phyloP scores from a whole-genome alignment of 164 flowering plant species.

The Aristolochia fimbriata region DNA sequence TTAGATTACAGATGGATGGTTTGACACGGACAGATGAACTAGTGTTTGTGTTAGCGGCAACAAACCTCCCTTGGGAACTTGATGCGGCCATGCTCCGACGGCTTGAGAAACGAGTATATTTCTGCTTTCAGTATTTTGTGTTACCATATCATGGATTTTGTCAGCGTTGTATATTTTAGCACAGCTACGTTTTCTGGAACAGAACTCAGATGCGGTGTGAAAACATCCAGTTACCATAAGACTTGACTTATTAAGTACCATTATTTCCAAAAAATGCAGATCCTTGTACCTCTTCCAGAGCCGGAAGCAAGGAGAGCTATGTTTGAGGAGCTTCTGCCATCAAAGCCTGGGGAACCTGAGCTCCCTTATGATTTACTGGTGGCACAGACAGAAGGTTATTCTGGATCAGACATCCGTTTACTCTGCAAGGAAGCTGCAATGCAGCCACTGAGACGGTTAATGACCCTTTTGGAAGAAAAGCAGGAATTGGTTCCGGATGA shows the following conservation, averaged over 20 bases:
- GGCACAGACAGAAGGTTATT: conserved; percentile 77
- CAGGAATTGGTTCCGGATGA: conserved; percentile 70
- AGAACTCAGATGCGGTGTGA: too few species aligned
- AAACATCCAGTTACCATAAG: too few species aligned
- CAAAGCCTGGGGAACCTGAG: conserved; percentile 29
- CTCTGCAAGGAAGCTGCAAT: conserved; percentile 97
- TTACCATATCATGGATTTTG: too few species aligned
- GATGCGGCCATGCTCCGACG: conserved; percentile 99
- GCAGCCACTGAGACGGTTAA: conserved; percentile 90
- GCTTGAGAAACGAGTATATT: conserved; percentile 94
- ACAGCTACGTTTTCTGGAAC: too few species aligned
- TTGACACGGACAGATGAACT: conserved; percentile 81
- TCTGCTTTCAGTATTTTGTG: not conserved
- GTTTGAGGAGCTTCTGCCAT: conserved; percentile 86
- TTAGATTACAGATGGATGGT: conserved; percentile 95
- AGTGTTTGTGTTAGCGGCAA: conserved; percentile 97
- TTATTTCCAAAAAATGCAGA: conserved; percentile 27
- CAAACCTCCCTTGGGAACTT: conserved; percentile 98
- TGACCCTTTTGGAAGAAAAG: conserved; percentile 54
- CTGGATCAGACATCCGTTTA: conserved; percentile 94
- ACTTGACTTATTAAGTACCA: too few species aligned
- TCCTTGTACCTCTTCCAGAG: conserved; percentile 97
- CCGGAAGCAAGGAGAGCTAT: conserved; percentile 94
- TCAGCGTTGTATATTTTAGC: too few species aligned
- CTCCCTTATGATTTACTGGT: conserved; percentile 76